Percentiles rank a stretch among this genome's conserved stretches.
These are phyloP conservation scores for Curvularia lunata DNA, from an alignment of 2,329 filamentous ascomycete species.

Conservation along the genomic window DNA sequence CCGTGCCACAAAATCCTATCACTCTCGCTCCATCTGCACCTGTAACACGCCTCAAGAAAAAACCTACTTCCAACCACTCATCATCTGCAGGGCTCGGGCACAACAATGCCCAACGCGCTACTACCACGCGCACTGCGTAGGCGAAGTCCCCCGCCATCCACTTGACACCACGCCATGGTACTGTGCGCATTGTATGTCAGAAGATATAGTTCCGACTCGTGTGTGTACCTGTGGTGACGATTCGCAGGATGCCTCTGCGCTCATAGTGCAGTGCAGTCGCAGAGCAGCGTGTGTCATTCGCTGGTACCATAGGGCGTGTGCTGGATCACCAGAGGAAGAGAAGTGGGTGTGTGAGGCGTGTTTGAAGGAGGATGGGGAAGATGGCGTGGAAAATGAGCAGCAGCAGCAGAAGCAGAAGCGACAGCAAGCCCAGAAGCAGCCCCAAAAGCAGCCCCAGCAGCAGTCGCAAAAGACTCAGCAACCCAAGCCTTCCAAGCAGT, in stretches of 20 bases:
- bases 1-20: not conserved
- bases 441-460: not conserved
- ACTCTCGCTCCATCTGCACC: not conserved
- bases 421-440: not conserved
- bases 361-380: not conserved
- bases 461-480: not conserved
- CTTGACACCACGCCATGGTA: not conserved
- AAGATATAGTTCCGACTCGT: not conserved
- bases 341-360: slow-evolving; percentile 5
- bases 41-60: not conserved
- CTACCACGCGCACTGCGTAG: slow-evolving; percentile 9
- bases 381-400: not conserved
- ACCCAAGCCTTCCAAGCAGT: too few relatives aligned
- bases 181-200: not conserved
- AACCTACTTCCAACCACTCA: slow-evolving; percentile 5
- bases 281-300: not conserved
- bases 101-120: not conserved
- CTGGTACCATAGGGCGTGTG: slow-evolving; percentile 2
- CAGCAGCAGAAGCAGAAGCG: not conserved
- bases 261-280: slow-evolving; percentile 1
- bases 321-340: not conserved
- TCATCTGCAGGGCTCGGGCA: slow-evolving; percentile 2
- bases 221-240: slow-evolving; percentile 1
- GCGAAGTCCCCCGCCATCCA: not conserved
- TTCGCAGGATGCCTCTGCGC: not conserved